Evolutionary conservation across 2,329 filamentous ascomycete species (phyloP).

Genomic region (Ceratocystiopsis minuta): DNA sequence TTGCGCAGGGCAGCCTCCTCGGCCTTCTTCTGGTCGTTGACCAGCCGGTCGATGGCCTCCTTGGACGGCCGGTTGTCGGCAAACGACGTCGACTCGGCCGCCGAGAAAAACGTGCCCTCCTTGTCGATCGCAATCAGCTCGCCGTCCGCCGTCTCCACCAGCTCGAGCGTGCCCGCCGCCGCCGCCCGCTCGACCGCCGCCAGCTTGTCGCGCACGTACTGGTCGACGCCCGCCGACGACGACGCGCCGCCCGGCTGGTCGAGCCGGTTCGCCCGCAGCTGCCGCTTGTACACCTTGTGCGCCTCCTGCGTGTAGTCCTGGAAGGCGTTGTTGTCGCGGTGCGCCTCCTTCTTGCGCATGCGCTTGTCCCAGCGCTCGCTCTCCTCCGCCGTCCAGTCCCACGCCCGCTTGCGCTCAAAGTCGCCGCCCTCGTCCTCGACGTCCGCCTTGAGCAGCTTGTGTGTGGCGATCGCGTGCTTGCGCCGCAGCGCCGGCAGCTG

Average conservation of each 20-base stretch:
- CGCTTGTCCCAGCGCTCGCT: conserved; percentile 86
- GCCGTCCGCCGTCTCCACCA: conserved; percentile 87
- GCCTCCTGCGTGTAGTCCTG: conserved; percentile 76
- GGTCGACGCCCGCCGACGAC: conserved; percentile 31
- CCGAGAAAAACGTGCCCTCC: conserved; percentile 80
- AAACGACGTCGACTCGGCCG: conserved; percentile 65
- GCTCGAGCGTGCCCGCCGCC: conserved; percentile 67
- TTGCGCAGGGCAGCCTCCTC: conserved; percentile 79
- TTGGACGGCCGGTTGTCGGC: conserved; percentile 74
- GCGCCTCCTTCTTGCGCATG: conserved; percentile 65
- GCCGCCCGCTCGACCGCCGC: conserved; percentile 72
- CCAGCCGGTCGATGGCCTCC: conserved; percentile 71
- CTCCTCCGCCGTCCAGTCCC: conserved; percentile 97
- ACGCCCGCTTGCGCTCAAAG: conserved; percentile 93
- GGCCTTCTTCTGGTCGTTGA: conserved; percentile 70
- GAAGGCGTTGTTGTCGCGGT: conserved; percentile 75
- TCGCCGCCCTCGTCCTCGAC: conserved; percentile 71
- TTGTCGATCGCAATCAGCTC: conserved; percentile 89
- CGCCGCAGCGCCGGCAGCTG: conserved; percentile 65
- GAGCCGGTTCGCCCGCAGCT: conserved; percentile 47
- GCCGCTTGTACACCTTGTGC: conserved; percentile 83
- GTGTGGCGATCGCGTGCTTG: conserved; percentile 70
- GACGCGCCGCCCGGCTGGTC: conserved; percentile 38
- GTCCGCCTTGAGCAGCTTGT: conserved; percentile 87
- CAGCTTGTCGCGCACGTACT: conserved; percentile 77